phyloP scores from a whole-genome alignment of 371 early-diverging fungal genomes.

The Cokeromyces recurvatus region DNA sequence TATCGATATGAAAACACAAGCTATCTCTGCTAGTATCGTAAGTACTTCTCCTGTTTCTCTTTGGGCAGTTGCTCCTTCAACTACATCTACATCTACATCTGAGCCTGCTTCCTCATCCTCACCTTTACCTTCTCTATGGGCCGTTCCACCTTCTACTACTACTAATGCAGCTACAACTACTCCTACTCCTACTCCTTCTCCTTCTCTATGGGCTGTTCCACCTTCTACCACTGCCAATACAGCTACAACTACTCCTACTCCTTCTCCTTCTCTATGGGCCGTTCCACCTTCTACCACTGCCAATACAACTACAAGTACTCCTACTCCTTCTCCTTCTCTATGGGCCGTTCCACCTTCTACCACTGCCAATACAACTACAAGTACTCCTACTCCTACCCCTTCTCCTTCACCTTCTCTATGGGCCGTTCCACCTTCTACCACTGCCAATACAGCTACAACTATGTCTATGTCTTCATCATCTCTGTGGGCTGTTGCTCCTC shows the following conservation, averaged over 20 bases:
- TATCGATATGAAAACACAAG: too few relatives aligned
- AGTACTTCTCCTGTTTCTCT: slow-evolving; percentile 17
- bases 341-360: slow-evolving; percentile 25
- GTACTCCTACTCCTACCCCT: slow-evolving; percentile 11
- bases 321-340: slow-evolving; percentile 14
- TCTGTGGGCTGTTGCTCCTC: slow-evolving; percentile 20
- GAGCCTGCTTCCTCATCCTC: slow-evolving; percentile 11
- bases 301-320: background rate
- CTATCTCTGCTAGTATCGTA: too few relatives aligned
- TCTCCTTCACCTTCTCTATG: slow-evolving; percentile 15
- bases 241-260: slow-evolving; percentile 7
- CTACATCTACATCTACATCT: background rate
- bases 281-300: slow-evolving; percentile 4
- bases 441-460: background rate
- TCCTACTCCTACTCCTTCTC: slow-evolving; percentile 16
- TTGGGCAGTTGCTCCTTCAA: slow-evolving; percentile 27
- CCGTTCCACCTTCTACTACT: slow-evolving; percentile 7
- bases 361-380: too few relatives aligned
- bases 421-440: slow-evolving; percentile 14
- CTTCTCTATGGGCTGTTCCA: slow-evolving; percentile 21
- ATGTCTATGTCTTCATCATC: slow-evolving; percentile 11
- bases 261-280: slow-evolving; percentile 25
- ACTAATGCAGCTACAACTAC: background rate
- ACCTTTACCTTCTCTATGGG: slow-evolving; percentile 24
- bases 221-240: background rate